These are phyloP conservation scores for Geotrichum carabidarum DNA, from an alignment of 1,139 yeast genomes.

Conservation along the genomic window DNA sequence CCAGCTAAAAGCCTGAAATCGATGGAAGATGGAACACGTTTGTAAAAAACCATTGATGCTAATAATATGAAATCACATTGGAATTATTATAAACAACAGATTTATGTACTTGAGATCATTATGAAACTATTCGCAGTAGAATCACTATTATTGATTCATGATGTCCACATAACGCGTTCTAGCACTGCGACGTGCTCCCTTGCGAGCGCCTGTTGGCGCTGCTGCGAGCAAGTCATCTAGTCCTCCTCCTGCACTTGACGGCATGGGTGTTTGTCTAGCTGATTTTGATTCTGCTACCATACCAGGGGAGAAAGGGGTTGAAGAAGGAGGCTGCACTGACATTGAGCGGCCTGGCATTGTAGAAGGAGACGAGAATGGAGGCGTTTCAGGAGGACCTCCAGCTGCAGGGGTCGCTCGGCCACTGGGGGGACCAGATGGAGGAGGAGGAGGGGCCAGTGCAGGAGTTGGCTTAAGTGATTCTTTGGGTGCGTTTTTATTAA, in stretches of 20 bases:
- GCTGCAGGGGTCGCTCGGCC: constrained; percentile 20
- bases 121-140: too few relatives aligned
- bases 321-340: constrained; percentile 23
- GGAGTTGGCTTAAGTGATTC: constrained; percentile 87
- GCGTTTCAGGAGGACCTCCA: constrained; percentile 19
- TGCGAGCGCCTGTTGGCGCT: constrained; percentile 44
- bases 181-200: constrained; percentile 60
- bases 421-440: constrained; percentile 22
- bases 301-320: constrained; percentile 13
- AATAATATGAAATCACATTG: too few relatives aligned
- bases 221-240: constrained; percentile 64
- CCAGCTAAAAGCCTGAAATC: too few relatives aligned
- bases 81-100: too few relatives aligned
- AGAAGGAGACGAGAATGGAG: constrained; percentile 19
- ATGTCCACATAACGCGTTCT: constrained; percentile 76
- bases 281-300: constrained; percentile 1
- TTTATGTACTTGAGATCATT: too few relatives aligned
- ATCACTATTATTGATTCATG: constrained; percentile 45
- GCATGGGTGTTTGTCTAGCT: constrained; percentile 17
- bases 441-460: constrained; percentile 36
- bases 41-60: too few relatives aligned
- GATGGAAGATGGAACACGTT: too few relatives aligned
- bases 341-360: constrained; percentile 12
- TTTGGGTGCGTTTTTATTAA: constrained; percentile 65
- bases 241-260: constrained; percentile 39